These are phyloP conservation scores for Inosperma sp. DNA, from an alignment of 768 basidiomycete genomes.

Conservation along the genomic window DNA sequence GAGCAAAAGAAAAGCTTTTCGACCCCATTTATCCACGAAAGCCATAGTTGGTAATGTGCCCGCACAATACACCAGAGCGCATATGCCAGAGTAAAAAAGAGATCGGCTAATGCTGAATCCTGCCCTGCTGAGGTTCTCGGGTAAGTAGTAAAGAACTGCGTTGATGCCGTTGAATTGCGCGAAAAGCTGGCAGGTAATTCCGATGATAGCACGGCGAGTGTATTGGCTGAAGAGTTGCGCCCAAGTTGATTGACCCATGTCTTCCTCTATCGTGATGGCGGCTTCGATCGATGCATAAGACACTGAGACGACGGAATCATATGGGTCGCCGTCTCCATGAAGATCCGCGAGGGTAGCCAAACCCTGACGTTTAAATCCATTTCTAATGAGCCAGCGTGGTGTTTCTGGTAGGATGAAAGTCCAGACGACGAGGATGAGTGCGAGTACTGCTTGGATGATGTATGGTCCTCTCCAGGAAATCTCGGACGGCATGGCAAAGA, in stretches of 20 bases:
- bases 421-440: constrained; percentile 42
- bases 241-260: constrained; percentile 35
- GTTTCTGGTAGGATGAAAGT: constrained; percentile 49
- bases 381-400: constrained; percentile 52
- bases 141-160: constrained; percentile 54
- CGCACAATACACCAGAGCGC: constrained; percentile 44
- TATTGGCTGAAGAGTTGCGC: constrained; percentile 48
- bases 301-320: constrained; percentile 38
- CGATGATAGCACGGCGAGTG: constrained; percentile 45
- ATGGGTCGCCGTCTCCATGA: constrained; percentile 45
- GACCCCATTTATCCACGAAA: constrained; percentile 49
- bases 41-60: constrained; percentile 52
- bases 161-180: constrained; percentile 56
- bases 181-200: constrained; percentile 51
- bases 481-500: constrained; percentile 39
- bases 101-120: constrained; percentile 43
- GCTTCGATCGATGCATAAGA: constrained; percentile 45
- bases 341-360: constrained; percentile 52
- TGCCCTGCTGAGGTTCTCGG: constrained; percentile 46
- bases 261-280: constrained; percentile 28
- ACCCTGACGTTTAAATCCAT: constrained; percentile 48
- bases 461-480: constrained; percentile 56
- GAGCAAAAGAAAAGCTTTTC: constrained; percentile 45
- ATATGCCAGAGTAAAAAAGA: constrained; percentile 43
- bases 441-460: constrained; percentile 48